A percentile compares a stretch with the other conserved stretches of the same genome.
These are phyloP conservation scores for Lepidium sativum DNA, from an alignment of 345 rosid species.

Conservation along the genomic window DNA sequence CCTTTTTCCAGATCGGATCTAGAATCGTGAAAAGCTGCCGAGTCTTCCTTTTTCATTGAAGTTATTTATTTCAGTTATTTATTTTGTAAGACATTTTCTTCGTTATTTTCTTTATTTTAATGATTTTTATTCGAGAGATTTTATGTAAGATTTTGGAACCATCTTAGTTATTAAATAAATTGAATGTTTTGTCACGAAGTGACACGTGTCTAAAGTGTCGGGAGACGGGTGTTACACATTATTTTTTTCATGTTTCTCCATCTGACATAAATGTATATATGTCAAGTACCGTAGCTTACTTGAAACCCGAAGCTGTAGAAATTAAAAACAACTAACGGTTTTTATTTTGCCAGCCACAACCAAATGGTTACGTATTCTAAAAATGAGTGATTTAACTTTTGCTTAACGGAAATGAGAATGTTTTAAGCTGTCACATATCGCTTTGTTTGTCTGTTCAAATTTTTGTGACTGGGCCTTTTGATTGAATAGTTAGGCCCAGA, in stretches of 20 bases:
- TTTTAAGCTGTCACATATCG: neutral
- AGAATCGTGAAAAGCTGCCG: too few species aligned
- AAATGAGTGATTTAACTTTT: neutral
- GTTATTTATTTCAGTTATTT: too few species aligned
- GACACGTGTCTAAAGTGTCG: too few species aligned
- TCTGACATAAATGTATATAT: neutral
- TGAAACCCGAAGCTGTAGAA: slow-evolving; percentile 10
- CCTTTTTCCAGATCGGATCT: too few species aligned
- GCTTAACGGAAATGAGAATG: neutral
- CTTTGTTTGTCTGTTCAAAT: neutral
- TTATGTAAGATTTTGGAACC: too few species aligned
- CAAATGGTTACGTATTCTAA: slow-evolving; percentile 15
- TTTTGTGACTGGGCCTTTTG: neutral
- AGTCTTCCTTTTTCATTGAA: too few species aligned
- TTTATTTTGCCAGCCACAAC: neutral
- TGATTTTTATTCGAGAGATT: too few species aligned
- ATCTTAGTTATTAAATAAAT: too few species aligned
- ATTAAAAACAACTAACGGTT: neutral
- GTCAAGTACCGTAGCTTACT: neutral
- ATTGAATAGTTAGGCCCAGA: neutral
- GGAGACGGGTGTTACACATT: too few species aligned
- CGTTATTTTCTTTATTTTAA: too few species aligned
- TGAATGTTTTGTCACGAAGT: too few species aligned
- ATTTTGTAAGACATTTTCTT: too few species aligned
- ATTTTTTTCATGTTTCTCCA: neutral